Evolutionary conservation across 805 yeast genomes (phyloP).

Genomic region (Suhomyces pyralidae): DNA sequence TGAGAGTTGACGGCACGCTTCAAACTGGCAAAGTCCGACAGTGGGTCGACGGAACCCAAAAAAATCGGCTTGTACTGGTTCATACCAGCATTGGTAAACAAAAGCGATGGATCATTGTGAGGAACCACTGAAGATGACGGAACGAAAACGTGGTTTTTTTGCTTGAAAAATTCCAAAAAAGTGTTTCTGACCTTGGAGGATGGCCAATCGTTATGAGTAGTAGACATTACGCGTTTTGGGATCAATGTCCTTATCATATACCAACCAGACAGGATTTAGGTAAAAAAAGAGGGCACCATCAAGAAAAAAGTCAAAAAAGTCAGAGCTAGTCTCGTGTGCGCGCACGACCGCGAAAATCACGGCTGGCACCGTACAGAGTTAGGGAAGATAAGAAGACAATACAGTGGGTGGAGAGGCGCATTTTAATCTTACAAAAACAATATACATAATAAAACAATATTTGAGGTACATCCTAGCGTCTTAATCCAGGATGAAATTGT

Average conservation of each 20-base stretch:
- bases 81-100: slow-evolving; percentile 99
- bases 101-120: slow-evolving; percentile 93
- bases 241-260: slow-evolving; percentile 14
- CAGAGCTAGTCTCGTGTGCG: slow-evolving; percentile 2
- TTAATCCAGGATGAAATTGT: slow-evolving; percentile 4
- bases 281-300: background rate
- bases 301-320: background rate
- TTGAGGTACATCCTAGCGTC: slow-evolving; percentile 5
- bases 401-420: background rate
- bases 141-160: slow-evolving; percentile 70
- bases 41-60: slow-evolving; percentile 95
- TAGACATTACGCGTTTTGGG: slow-evolving; percentile 20
- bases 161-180: slow-evolving; percentile 75
- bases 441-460: slow-evolving; percentile 3
- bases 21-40: slow-evolving; percentile 77
- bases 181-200: slow-evolving; percentile 71
- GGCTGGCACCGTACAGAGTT: background rate
- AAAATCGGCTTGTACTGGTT: slow-evolving; percentile 98
- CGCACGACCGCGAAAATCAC: background rate
- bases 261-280: background rate
- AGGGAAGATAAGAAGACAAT: background rate
- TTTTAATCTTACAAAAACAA: slow-evolving; percentile 3
- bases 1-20: slow-evolving; percentile 94
- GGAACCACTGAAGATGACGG: slow-evolving; percentile 96
- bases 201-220: slow-evolving; percentile 33